Percentiles rank a stretch among this genome's conserved stretches.
Conservation (phyloP, 805 yeast genomes). For the Saccharomycopsis guyanensis region DNA sequence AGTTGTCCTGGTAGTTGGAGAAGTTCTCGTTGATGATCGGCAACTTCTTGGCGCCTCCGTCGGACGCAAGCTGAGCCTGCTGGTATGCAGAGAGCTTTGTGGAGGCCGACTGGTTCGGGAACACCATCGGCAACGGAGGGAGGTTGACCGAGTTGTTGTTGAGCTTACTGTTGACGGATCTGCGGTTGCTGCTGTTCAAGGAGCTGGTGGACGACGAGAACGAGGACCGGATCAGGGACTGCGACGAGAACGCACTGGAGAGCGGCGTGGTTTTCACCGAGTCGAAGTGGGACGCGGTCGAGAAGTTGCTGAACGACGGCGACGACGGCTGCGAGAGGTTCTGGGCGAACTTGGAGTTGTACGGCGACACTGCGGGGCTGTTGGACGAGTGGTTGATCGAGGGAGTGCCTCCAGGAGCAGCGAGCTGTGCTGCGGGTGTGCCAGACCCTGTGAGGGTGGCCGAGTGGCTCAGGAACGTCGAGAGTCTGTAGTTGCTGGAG, state of each 20-base stretch:
- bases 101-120: constrained; percentile 9
- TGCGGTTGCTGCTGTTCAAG: constrained; percentile 6
- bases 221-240: constrained; percentile 15
- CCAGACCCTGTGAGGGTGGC: neutral
- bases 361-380: constrained; percentile 16
- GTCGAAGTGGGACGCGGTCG: constrained; percentile 17
- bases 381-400: neutral
- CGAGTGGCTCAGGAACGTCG: neutral
- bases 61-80: constrained; percentile 19
- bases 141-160: constrained; percentile 2
- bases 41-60: constrained; percentile 9
- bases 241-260: constrained; percentile 14
- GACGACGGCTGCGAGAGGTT: constrained; percentile 17
- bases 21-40: constrained; percentile 16
- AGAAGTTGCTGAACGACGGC: constrained; percentile 14
- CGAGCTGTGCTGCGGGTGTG: neutral
- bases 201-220: constrained; percentile 8
- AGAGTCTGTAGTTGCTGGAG: neutral
- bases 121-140: constrained; percentile 14
- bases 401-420: neutral
- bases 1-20: neutral
- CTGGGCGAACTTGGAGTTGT: constrained; percentile 9
- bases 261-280: constrained; percentile 20
- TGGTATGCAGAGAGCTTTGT: constrained; percentile 19
- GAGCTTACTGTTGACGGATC: neutral